Evolutionary conservation across 2,329 filamentous ascomycete genomes (phyloP).

Genomic region (Trichoderma cornu-damae): DNA sequence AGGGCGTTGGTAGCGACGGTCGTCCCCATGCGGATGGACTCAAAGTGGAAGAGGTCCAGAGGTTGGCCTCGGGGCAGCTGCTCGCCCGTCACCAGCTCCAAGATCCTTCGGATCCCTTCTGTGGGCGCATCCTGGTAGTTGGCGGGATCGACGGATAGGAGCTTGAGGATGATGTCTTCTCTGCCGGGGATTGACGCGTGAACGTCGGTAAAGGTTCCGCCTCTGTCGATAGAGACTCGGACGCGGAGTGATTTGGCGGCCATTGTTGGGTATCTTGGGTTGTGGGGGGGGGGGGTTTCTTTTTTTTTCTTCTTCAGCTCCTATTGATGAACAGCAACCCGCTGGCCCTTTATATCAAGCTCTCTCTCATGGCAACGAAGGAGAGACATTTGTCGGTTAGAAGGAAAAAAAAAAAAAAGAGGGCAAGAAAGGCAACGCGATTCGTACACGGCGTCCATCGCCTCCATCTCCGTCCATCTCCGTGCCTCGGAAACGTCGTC

Average conservation of each 20-base stretch:
- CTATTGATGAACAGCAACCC: background rate
- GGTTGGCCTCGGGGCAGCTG: conserved; percentile 32
- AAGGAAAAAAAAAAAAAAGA: background rate
- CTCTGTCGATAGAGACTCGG: conserved; percentile 34
- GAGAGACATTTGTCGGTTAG: background rate
- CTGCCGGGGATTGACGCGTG: conserved; percentile 60
- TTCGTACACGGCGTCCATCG: background rate
- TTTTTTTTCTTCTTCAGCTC: background rate
- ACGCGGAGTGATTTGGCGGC: conserved; percentile 25
- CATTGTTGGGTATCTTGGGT: conserved; percentile 21
- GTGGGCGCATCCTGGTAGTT: conserved; percentile 71
- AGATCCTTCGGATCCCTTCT: conserved; percentile 59
- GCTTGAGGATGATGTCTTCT: conserved; percentile 65
- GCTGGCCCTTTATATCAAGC: conserved; percentile 1
- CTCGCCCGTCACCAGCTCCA: conserved; percentile 32
- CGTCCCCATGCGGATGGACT: conserved; percentile 75
- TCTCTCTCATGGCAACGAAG: background rate
- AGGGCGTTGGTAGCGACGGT: conserved; percentile 74
- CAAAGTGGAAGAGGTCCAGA: conserved; percentile 37
- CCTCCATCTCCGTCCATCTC: background rate
- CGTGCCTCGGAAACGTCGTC: background rate
- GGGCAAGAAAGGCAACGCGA: background rate
- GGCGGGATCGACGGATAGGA: conserved; percentile 64
- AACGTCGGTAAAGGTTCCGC: conserved; percentile 62
- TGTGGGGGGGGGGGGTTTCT: too few relatives aligned